Evolutionary conservation across 306 rosid genomes (phyloP).

Genomic region (Macrotyloma uniflorum): DNA sequence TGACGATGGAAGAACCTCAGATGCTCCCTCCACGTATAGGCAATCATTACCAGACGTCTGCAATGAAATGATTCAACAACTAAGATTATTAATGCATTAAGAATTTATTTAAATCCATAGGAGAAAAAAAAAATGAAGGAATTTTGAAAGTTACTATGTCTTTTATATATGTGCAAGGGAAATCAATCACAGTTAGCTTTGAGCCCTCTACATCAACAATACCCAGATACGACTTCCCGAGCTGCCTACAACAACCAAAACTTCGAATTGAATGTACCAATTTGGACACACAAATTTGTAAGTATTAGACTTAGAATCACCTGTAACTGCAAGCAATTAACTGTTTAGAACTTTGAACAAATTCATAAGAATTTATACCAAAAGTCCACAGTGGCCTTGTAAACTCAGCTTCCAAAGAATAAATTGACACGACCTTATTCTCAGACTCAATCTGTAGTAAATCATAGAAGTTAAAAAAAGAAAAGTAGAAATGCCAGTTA

Average conservation of each 20-base stretch:
- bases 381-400: conserved; percentile 82
- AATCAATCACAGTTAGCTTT: conserved; percentile 56
- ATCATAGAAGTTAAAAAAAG: conserved; percentile 22
- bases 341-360: conserved; percentile 50
- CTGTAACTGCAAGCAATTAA: conserved; percentile 86
- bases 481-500: background rate
- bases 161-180: conserved; percentile 87
- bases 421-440: conserved; percentile 69
- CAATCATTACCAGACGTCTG: conserved; percentile 65
- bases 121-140: conserved; percentile 8
- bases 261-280: conserved; percentile 20
- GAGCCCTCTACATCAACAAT: conserved; percentile 70
- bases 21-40: conserved; percentile 88
- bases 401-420: conserved; percentile 84
- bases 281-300: conserved; percentile 1
- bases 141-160: conserved; percentile 64
- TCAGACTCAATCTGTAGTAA: conserved; percentile 71
- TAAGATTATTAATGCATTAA: conserved; percentile 16
- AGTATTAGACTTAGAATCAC: conserved; percentile 47
- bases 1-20: conserved; percentile 70
- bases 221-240: conserved; percentile 86
- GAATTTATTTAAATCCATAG: background rate
- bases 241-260: conserved; percentile 62
- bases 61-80: conserved; percentile 36
- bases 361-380: conserved; percentile 81